phyloP scores from a whole-genome alignment of 495 filamentous ascomycete genomes.

The Tuber aestivum region DNA sequence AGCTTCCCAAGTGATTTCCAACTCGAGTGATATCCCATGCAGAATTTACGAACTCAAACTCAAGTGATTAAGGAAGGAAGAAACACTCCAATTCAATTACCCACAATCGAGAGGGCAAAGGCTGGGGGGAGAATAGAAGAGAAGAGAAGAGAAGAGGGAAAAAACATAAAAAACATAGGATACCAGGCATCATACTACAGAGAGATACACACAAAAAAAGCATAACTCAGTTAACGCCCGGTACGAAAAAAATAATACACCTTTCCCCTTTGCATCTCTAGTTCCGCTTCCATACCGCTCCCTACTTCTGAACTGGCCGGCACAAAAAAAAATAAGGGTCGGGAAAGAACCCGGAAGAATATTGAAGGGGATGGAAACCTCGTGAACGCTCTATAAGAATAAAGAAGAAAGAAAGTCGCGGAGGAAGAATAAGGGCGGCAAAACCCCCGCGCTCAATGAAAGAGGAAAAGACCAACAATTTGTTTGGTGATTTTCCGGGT shows the following conservation, averaged over 20 bases:
- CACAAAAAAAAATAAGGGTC: background rate
- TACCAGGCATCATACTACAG: background rate
- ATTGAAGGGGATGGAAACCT: constrained; percentile 1
- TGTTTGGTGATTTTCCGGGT: background rate
- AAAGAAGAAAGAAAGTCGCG: constrained; percentile 12
- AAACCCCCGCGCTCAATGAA: background rate
- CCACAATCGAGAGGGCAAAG: background rate
- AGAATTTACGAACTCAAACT: background rate
- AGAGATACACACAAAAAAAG: background rate
- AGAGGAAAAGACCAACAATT: constrained; percentile 2
- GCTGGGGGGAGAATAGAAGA: no score
- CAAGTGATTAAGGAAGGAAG: background rate
- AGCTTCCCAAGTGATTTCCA: background rate
- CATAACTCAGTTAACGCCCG: background rate
- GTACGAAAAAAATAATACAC: background rate
- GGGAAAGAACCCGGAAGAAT: constrained; percentile 13
- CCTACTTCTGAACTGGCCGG: background rate
- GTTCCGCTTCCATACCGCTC: background rate
- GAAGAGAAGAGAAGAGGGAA: no score
- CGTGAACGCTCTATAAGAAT: constrained; percentile 14
- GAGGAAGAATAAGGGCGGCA: background rate
- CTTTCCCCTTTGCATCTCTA: background rate
- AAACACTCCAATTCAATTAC: background rate
- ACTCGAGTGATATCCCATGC: background rate
- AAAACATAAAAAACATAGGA: background rate